Base-by-base conservation (phyloP, 352 stramenopile species). In the Phytopythium litorale region DNA sequence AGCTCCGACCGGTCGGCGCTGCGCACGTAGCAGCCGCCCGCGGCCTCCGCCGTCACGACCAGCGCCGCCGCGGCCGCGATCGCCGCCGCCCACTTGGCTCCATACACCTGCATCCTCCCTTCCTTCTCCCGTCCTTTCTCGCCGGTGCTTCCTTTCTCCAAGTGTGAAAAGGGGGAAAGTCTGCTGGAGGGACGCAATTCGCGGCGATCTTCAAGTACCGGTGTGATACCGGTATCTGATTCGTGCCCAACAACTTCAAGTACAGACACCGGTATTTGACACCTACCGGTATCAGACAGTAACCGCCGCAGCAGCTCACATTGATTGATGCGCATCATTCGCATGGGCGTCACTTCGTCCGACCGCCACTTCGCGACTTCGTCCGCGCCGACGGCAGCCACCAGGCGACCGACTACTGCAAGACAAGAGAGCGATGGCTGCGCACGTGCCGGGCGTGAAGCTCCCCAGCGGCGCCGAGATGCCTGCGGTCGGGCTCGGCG, bases 1-100 rank as follows among this genome's bases (percentile, higher is more conserved):
- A 76, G 68, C 51, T 83, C 72, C 53, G 82, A 90, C 63, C 86
- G 86, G 64, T 95, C 79, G 0, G 73, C 62, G 59, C 78, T 81
- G 73, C 86, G 86, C 66, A 84, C 70, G 68, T 92, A 92, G 72
- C 86, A 88, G 38, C 70, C 83, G 45, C 72, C 77, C 30, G 60
- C 11, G 8, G 70, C 65, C 4, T 50, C 50, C 8, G 35, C 56
- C 19, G 59, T 30, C 12, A 59, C 54, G 30, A 35, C 46, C 7
- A 46, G 62, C 9, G 63, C 33, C 4, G 56, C 52, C 32, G 73
- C 58, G 30, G 33, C 12, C 48, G 37, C 23, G 15, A 37, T 11
- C 28, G 19, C 25, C 32, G 45, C 21, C 32, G 11, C 30, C 32
- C 32, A 45, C 30, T 32, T 57, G 16, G 72, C 46, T 1, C 66